A percentile compares a stretch with the other conserved stretches of the same genome.
Evolutionary conservation across 208 protist species (phyloP).

Genomic region (Sergeia podlipaevii): DNA sequence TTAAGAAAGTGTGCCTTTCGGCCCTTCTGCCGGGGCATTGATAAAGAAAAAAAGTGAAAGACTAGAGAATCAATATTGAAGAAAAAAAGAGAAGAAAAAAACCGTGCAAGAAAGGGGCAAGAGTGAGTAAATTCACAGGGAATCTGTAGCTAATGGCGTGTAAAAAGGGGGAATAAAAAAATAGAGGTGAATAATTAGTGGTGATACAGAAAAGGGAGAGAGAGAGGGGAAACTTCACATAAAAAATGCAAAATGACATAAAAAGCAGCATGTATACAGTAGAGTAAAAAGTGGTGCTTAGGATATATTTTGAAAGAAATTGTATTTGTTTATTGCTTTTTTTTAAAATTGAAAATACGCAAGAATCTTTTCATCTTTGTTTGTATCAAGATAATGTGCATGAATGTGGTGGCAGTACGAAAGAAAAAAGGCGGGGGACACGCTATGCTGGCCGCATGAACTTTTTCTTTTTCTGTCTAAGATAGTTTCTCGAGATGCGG

Average conservation of each 20-base stretch:
- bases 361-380: too few species aligned
- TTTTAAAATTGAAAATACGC: too few species aligned
- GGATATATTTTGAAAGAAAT: too few species aligned
- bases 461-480: constrained; percentile 59
- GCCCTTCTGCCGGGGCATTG: not conserved
- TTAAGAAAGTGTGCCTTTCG: too few species aligned
- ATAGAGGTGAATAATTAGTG: not conserved
- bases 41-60: not conserved
- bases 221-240: not conserved
- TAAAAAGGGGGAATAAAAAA: too few species aligned
- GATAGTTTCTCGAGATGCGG: constrained; percentile 74
- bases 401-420: too few species aligned
- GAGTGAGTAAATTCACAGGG: too few species aligned
- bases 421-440: not conserved
- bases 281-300: not conserved
- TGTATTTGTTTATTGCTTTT: too few species aligned
- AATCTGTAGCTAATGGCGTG: too few species aligned
- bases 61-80: not conserved
- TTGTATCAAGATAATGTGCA: too few species aligned
- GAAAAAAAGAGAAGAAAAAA: not conserved
- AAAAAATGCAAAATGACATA: constrained; percentile 6
- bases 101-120: too few species aligned
- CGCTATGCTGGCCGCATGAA: constrained; percentile 17
- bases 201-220: constrained; percentile 1
- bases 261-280: constrained; percentile 3